phyloP scores from a whole-genome alignment of 192 early-diverging fungal species.

The Cladochytrium replicatum region DNA sequence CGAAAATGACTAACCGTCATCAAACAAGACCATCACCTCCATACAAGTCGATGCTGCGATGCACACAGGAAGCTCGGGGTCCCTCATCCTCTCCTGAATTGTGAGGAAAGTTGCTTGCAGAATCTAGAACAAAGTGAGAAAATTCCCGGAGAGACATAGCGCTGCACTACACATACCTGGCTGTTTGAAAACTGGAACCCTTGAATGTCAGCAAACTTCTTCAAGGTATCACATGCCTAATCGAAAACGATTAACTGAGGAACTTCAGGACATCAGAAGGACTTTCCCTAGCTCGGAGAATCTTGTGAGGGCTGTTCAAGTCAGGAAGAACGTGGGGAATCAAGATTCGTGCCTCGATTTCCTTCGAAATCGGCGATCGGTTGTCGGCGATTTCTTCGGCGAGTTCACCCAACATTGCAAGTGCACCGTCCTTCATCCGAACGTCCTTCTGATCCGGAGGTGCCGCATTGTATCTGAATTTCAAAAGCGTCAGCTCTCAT shows the following conservation, averaged over 20 bases:
- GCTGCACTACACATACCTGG: no score
- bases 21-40: no score
- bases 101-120: conserved; percentile 23
- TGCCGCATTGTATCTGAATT: conserved; percentile 42
- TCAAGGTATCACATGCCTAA: conserved; percentile 31
- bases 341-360: conserved; percentile 79
- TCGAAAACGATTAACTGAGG: neutral
- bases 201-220: conserved; percentile 22
- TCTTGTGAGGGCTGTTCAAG: conserved; percentile 72
- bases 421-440: conserved; percentile 79
- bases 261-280: neutral
- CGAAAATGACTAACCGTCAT: no score
- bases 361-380: conserved; percentile 58
- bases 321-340: conserved; percentile 82
- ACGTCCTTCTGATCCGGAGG: conserved; percentile 61
- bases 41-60: no score
- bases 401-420: conserved; percentile 76
- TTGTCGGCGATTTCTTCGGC: conserved; percentile 28
- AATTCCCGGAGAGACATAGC: no score
- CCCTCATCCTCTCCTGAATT: conserved; percentile 46
- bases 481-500: conserved; percentile 1
- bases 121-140: no score
- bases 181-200: no score
- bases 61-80: conserved; percentile 77
- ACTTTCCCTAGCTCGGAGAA: conserved; percentile 66